Base-by-base conservation (phyloP, 2,329 filamentous ascomycete species). In the Plectosphaerella sp. region DNA sequence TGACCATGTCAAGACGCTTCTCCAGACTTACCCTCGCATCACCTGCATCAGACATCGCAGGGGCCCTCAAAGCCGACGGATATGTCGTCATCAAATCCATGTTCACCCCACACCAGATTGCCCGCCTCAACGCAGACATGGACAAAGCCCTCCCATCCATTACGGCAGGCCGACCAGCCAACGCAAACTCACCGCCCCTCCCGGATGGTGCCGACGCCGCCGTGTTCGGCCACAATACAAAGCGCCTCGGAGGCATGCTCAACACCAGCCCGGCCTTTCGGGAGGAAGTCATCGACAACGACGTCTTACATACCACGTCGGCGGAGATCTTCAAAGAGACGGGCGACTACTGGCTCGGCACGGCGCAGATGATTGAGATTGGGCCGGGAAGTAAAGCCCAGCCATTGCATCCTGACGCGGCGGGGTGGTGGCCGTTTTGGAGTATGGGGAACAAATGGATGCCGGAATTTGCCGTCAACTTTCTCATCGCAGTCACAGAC, bases 331-430 rank as follows among this genome's bases (percentile, higher is more conserved):
- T 61, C 47, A 49, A 57, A 35, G 61, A 63, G 28, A 58, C 60
- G 1, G 63, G 63, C n/a, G 58, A 57, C 15, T 65, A 64, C 57
- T 65, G 63, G 63, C 54, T 62, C 48, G 58, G 56, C 47, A 57
- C 58, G 10, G 61, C 58, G 3, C 58, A 60, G 41, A 49, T 60
- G 47, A 62, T 64, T 46, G 58, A 62, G 18, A 58, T 62, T 28
- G 59, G 58, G 3, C 58, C 59, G 8, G 52, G 53, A 11, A 59
- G 54, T 52, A 56, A 55, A 25, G 61, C 61, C 8, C 60, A 63
- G 52, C 58, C 58, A 16, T 47, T 65, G 10, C 63, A 65, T 37
- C 55, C 59, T 5, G 63, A 65, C 52, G 47, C 35, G 11, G 28
- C 28, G 1, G 47, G 35, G n/a, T 48, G 47, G 47, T 48, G 47